Percentiles rank a stretch among this genome's conserved stretches.
These are phyloP conservation scores for Acacia pycnantha DNA, from an alignment of 331 rosid species.

Conservation along the genomic window DNA sequence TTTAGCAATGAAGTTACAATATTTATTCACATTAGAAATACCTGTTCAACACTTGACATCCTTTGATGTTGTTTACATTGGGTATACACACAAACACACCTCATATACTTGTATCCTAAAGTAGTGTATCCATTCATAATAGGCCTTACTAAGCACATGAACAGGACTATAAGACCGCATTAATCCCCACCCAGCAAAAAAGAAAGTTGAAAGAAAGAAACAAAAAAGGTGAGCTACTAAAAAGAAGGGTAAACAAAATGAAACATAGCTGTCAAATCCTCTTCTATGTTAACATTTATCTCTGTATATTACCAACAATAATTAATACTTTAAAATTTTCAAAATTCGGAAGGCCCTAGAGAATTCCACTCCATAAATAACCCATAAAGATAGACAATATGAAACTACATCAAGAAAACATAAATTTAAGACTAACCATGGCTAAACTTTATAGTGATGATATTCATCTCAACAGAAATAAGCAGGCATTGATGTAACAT, in stretches of 20 bases:
- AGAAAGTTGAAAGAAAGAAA: background rate
- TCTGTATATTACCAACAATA: background rate
- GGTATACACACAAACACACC: background rate
- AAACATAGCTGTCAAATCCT: background rate
- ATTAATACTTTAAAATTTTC: background rate
- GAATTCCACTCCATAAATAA: background rate
- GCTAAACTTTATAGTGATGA: background rate
- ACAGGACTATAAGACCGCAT: background rate
- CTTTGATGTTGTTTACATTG: background rate
- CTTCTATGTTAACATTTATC: background rate
- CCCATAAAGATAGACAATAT: background rate
- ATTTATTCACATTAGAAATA: background rate
- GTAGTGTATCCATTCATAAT: background rate
- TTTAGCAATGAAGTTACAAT: background rate
- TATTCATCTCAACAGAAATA: background rate
- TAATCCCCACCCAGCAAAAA: background rate
- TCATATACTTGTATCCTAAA: background rate
- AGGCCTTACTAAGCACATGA: background rate
- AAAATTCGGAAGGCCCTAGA: background rate
- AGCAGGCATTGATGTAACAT: background rate
- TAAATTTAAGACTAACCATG: background rate
- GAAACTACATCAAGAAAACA: background rate
- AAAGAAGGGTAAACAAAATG: background rate
- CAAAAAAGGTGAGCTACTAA: background rate
- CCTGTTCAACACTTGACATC: background rate